A percentile compares a stretch with the other conserved stretches of the same genome.
These are phyloP conservation scores for Actinomortierella wolfii DNA, from an alignment of 371 early-diverging fungal genomes.

Conservation along the genomic window DNA sequence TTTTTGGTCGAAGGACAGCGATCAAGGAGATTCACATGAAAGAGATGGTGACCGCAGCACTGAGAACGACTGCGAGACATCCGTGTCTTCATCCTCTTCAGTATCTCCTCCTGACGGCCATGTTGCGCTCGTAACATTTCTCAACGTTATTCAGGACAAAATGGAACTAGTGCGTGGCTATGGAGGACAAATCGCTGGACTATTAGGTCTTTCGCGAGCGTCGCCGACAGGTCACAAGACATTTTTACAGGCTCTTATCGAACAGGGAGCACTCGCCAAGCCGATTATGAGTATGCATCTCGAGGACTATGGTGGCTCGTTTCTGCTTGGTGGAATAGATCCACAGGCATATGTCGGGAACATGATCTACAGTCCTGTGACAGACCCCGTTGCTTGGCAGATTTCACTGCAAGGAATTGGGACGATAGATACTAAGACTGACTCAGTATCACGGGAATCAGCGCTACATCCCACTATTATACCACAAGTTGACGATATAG, in stretches of 20 bases:
- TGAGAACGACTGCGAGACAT: background rate
- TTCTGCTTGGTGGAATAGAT: constrained; percentile 27
- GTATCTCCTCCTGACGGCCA: background rate
- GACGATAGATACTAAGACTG: too few species aligned
- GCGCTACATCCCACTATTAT: too few species aligned
- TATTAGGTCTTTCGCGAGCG: constrained; percentile 20
- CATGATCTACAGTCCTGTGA: constrained; percentile 21
- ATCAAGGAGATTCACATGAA: background rate
- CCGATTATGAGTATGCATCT: constrained; percentile 23
- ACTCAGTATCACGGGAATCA: too few species aligned
- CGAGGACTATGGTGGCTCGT: constrained; percentile 10
- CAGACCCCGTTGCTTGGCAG: constrained; percentile 30
- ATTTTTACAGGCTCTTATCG: constrained; percentile 20
- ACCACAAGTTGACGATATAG: constrained; percentile 2
- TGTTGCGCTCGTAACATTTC: constrained; percentile 11
- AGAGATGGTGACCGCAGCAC: background rate
- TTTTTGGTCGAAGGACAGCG: too few species aligned
- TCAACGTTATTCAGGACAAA: constrained; percentile 25
- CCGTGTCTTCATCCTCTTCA: background rate
- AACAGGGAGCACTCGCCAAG: constrained; percentile 16
- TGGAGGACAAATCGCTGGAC: constrained; percentile 21
- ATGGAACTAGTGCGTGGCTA: constrained; percentile 17
- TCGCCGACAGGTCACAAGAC: constrained; percentile 28
- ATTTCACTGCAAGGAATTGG: constrained; percentile 24
- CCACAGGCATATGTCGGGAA: constrained; percentile 8